Percentiles rank a stretch among this genome's conserved stretches.
These are phyloP conservation scores for Saccharomyces pastorianus DNA, from an alignment of 1,139 yeast genomes.

Conservation along the genomic window DNA sequence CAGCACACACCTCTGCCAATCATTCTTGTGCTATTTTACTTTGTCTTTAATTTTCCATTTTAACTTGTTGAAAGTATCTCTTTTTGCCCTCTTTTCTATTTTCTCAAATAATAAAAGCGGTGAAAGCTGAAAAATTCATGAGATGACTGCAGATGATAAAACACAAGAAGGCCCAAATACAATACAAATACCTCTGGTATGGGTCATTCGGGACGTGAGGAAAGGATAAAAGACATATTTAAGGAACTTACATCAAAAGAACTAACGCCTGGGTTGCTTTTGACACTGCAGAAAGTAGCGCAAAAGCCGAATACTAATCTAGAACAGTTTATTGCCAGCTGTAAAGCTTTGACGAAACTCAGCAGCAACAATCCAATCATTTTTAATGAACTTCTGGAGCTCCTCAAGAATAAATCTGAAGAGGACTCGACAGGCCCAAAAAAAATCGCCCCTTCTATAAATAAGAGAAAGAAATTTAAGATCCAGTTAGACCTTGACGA, in stretches of 20 bases:
- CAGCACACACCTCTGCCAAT: neutral
- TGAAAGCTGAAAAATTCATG: neutral
- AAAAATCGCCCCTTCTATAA: neutral
- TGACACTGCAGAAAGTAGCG: neutral
- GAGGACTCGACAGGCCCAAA: neutral
- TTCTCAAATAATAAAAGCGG: neutral
- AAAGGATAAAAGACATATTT: neutral
- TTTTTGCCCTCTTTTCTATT: neutral
- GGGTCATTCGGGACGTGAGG: neutral
- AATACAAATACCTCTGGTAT: neutral
- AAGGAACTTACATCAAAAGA: neutral
- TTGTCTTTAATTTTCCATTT: neutral
- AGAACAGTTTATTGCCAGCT: neutral
- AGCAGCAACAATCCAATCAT: neutral
- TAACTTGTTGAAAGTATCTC: neutral
- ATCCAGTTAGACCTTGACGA: neutral
- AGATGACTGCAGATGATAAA: neutral
- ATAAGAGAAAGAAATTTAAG: neutral
- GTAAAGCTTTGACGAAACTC: neutral
- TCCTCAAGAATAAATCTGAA: neutral
- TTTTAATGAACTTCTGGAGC: neutral
- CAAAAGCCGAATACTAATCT: neutral
- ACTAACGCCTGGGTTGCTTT: neutral
- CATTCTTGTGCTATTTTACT: neutral
- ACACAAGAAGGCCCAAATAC: neutral